A percentile compares a stretch with the other conserved stretches of the same genome.
phyloP scores from a whole-genome alignment of 2,329 filamentous ascomycete species.

The Trichoderma pleuroti region DNA sequence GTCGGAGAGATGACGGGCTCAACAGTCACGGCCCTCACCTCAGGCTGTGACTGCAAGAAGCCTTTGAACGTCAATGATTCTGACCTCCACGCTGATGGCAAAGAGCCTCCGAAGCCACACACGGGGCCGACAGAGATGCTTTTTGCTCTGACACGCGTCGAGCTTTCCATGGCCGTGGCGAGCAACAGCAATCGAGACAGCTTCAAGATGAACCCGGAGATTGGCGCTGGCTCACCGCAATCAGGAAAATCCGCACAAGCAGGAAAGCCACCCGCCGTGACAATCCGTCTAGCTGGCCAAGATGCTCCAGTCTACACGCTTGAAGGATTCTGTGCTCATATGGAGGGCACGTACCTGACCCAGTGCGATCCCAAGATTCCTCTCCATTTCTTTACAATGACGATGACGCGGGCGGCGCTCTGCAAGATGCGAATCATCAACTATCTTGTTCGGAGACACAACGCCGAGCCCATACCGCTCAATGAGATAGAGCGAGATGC shows the following conservation, averaged over 20 bases:
- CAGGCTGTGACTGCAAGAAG: constrained; percentile 51
- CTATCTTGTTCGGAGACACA: constrained; percentile 50
- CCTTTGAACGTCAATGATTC: constrained; percentile 61
- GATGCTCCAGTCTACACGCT: constrained; percentile 48
- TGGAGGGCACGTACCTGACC: constrained; percentile 54
- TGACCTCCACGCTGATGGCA: constrained; percentile 55
- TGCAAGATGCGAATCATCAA: constrained; percentile 55
- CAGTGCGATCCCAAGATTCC: constrained; percentile 58
- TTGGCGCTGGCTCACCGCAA: constrained; percentile 25
- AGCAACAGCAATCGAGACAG: constrained; percentile 43
- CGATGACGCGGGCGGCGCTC: constrained; percentile 54
- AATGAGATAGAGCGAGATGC: constrained; percentile 48
- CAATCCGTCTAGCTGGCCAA: constrained; percentile 48
- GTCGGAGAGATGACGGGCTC: constrained; percentile 64
- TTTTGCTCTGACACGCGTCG: constrained; percentile 54
- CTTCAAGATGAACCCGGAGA: constrained; percentile 30
- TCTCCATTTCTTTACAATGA: constrained; percentile 55
- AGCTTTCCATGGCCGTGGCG: constrained; percentile 53
- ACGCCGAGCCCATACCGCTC: constrained; percentile 37
- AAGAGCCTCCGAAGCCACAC: constrained; percentile 49
- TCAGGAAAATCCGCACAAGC: constrained; percentile 22
- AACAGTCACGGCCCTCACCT: constrained; percentile 54
- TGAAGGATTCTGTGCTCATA: constrained; percentile 51
- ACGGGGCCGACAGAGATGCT: constrained; percentile 57
- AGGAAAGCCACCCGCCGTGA: constrained; percentile 26